Evolutionary conservation across 345 rosid species (phyloP).

Genomic region (Gossypium australe): DNA sequence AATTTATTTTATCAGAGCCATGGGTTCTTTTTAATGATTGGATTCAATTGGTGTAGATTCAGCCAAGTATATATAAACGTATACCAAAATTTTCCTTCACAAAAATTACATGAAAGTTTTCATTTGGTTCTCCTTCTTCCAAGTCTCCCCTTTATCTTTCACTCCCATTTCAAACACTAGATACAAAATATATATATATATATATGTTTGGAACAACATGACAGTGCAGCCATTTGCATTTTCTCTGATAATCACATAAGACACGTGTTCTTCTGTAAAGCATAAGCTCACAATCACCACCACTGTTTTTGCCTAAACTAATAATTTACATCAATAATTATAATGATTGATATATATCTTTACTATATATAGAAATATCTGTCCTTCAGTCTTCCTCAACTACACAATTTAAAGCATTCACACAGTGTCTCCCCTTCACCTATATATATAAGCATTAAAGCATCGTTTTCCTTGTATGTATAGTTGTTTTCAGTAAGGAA

Average conservation of each 20-base stretch:
- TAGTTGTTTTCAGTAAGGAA: not conserved
- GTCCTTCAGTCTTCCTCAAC: conserved; percentile 12
- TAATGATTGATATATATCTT: conserved; percentile 19
- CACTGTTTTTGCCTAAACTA: not conserved
- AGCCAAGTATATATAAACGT: too few species aligned
- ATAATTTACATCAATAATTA: conserved; percentile 1
- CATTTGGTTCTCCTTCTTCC: conserved; percentile 40
- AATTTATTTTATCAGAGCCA: not conserved
- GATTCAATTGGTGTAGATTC: too few species aligned
- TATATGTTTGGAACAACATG: not conserved
- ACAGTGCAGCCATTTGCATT: not conserved
- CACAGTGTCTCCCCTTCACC: not conserved
- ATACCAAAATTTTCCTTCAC: not conserved
- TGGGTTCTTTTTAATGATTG: too few species aligned
- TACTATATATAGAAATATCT: conserved; percentile 18
- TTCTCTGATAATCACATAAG: conserved; percentile 15
- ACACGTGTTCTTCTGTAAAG: conserved; percentile 23
- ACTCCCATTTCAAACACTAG: too few species aligned
- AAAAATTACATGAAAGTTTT: not conserved
- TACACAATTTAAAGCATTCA: not conserved
- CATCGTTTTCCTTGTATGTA: not conserved
- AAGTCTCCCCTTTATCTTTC: conserved; percentile 22
- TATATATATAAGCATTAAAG: not conserved
- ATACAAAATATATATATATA: too few species aligned
- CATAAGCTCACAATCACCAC: conserved; percentile 16